Base-by-base conservation (phyloP, 495 filamentous ascomycete species). In the Hypoxylon intermedium region DNA sequence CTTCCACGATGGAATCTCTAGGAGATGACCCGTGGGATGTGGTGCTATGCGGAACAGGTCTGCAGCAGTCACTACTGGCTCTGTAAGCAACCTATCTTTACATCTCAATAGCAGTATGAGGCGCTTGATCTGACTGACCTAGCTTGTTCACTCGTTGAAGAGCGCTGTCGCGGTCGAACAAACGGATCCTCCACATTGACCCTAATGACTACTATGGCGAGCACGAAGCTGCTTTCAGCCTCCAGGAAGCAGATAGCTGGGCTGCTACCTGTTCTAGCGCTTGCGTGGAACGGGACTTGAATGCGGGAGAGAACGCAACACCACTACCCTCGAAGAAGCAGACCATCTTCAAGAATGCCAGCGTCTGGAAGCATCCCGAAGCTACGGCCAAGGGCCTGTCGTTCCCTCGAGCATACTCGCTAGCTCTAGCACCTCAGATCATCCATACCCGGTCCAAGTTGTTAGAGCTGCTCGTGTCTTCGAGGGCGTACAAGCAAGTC, bases 151-250 rank as follows among this genome's bases (percentile, higher is more conserved):
- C 67, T 34, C 63, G 49, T 53, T 77, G 68, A 86, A 97, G 93
- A 81, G 89, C 94, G 53, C 85, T 98, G 57, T 96, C 92, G 53
- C 87, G 95, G 63, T 94, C 93, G 26, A 85, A 86, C 63, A 96
- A 96, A 79, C 92, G 90, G 57, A 84, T 98, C 47, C 85, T 98
- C 28, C 95, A 98, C 67, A 74, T 97, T 71, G 94, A 98, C 67
- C 79, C 81, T 38, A 94, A 96, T 72, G 77, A 83, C 54, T 96
- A 89, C 75, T 98, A 98, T 75, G 94, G 94, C 58, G 87, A 88
- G 31, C 53, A 83, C 6, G 92, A 96, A 62, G 92, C 94, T 56
- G 92, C 92, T 1, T 87, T 98, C 54, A 93, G 87, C 69, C 77
- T 97, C 30, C 84, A 92, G 48, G 94, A 98, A 67, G 87, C 85